Conservation (phyloP, 176 grass and related monocot genomes). For the Hsuehochloa calcarea region DNA sequence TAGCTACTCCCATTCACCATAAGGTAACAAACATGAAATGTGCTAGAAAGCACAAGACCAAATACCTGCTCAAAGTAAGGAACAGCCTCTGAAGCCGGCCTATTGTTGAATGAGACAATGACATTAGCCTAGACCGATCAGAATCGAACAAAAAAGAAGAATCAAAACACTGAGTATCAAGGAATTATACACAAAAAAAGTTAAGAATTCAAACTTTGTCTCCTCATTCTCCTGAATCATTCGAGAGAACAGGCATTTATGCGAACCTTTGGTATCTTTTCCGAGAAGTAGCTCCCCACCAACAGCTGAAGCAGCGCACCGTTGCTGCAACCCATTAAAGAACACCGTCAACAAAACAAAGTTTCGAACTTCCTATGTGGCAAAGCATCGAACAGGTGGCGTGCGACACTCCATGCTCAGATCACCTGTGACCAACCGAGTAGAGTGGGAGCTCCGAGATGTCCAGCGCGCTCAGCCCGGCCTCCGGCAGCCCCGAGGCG, state of each 20-base stretch:
- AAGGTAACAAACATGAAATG: not conserved
- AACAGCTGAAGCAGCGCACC: constrained; percentile 94
- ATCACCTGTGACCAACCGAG: constrained; percentile 85
- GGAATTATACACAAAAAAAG: not conserved
- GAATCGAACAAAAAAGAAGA: constrained; percentile 30
- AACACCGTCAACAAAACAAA: not conserved
- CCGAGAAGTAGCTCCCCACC: constrained; percentile 83
- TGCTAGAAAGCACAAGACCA: not conserved
- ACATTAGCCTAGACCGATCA: constrained; percentile 68
- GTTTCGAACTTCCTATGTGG: not conserved
- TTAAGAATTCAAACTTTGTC: not conserved
- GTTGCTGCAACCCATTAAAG: constrained; percentile 51
- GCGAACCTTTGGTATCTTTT: constrained; percentile 77
- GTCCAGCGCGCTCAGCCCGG: constrained; percentile 47
- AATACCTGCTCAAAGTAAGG: constrained; percentile 95
- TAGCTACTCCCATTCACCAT: not conserved
- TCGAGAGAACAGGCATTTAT: not conserved
- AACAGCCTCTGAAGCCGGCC: constrained; percentile 79
- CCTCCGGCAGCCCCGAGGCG: constrained; percentile 60
- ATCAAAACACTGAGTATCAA: not conserved
- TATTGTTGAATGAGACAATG: constrained; percentile 97
- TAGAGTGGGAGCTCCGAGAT: constrained; percentile 63
- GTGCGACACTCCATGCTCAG: not conserved
- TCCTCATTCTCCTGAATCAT: not conserved
- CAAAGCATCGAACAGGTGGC: constrained; percentile 33